phyloP scores from a whole-genome alignment of 371 early-diverging fungal genomes.

The Sporodiniella umbellata region DNA sequence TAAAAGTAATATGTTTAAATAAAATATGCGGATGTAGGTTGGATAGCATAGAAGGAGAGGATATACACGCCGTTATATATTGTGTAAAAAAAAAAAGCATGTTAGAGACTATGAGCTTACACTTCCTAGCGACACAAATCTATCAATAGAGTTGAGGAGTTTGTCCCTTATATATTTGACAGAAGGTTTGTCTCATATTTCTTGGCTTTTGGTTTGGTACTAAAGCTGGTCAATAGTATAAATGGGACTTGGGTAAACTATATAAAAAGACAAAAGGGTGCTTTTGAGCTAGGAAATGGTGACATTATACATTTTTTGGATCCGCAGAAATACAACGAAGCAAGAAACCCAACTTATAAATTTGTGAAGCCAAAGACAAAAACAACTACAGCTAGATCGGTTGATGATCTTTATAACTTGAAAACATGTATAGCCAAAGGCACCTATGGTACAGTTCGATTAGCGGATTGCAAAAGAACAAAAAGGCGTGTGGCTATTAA shows the following conservation, averaged over 20 bases:
- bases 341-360: conserved; percentile 4
- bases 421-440: conserved; percentile 1
- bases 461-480: conserved; percentile 9
- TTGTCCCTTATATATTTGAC: conserved; percentile 1
- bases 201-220: too few relatives aligned
- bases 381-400: background rate
- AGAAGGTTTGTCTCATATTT: conserved; percentile 1
- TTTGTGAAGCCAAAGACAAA: conserved; percentile 9
- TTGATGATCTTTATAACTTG: background rate
- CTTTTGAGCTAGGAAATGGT: background rate
- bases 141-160: background rate
- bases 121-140: background rate
- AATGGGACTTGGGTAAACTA: conserved; percentile 10
- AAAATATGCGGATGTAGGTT: too few relatives aligned
- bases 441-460: conserved; percentile 4
- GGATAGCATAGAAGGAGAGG: background rate
- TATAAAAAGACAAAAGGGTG: background rate
- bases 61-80: conserved; percentile 5
- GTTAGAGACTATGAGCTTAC: background rate
- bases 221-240: conserved; percentile 1
- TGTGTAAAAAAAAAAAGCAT: conserved; percentile 4
- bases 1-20: too few relatives aligned
- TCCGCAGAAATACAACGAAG: background rate
- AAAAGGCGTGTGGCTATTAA: conserved; percentile 11
- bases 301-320: conserved; percentile 13